A percentile compares a stretch with the other conserved stretches of the same genome.
Conservation (phyloP, 257 asterid genomes). For the Capsicum pubescens region DNA sequence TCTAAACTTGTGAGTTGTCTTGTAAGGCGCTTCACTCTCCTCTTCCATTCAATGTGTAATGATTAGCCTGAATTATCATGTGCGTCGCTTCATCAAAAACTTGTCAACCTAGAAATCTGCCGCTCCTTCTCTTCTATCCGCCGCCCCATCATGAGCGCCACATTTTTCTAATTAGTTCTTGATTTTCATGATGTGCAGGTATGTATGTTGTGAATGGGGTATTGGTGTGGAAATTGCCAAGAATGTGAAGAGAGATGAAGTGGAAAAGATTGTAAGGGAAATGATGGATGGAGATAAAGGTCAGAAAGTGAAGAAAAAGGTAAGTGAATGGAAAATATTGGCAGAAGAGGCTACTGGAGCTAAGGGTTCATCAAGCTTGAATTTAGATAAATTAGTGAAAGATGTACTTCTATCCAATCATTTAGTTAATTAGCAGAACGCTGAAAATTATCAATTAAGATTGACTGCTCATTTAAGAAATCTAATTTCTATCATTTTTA, state of each 20-base stretch:
- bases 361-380: slow-evolving; percentile 27
- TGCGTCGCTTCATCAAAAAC: too few relatives aligned
- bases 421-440: neutral
- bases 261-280: slow-evolving; percentile 25
- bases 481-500: too few relatives aligned
- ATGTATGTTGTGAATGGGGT: slow-evolving; percentile 29
- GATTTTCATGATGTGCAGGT: neutral
- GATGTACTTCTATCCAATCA: slow-evolving; percentile 18
- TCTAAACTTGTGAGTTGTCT: too few relatives aligned
- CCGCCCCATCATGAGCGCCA: too few relatives aligned
- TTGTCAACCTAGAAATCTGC: too few relatives aligned
- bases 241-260: slow-evolving; percentile 32
- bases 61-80: too few relatives aligned
- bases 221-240: slow-evolving; percentile 30
- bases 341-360: slow-evolving; percentile 30
- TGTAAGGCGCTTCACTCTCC: too few relatives aligned
- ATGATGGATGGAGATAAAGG: slow-evolving; percentile 35
- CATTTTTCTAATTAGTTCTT: neutral
- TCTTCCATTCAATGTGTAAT: too few relatives aligned
- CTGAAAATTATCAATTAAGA: neutral
- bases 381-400: slow-evolving; percentile 25
- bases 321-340: slow-evolving; percentile 12
- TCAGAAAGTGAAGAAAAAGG: slow-evolving; percentile 30
- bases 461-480: neutral
- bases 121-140: too few relatives aligned